Percentiles rank a stretch among this genome's conserved stretches.
Conservation (phyloP, 306 rosid genomes). For the Rosa rugosa region DNA sequence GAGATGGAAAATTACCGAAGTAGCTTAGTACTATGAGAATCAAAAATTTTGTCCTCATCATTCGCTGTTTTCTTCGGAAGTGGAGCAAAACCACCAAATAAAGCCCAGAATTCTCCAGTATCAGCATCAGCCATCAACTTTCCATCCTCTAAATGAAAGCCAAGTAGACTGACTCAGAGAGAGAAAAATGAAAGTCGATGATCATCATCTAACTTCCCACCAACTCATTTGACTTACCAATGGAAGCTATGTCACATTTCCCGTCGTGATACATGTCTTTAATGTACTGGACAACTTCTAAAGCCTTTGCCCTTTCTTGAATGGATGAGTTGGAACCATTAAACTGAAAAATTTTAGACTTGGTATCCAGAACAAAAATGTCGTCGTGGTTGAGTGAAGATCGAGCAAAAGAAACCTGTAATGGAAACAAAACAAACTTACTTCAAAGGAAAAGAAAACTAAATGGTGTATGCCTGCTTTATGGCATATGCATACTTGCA, state of each 20-base stretch:
- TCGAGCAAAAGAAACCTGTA: constrained; percentile 83
- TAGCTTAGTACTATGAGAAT: constrained; percentile 65
- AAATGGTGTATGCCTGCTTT: neutral
- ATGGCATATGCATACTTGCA: neutral
- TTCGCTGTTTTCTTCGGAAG: constrained; percentile 78
- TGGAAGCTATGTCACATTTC: constrained; percentile 87
- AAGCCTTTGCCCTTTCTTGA: constrained; percentile 98
- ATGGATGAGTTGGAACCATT: constrained; percentile 89
- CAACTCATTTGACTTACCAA: constrained; percentile 64
- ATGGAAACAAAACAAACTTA: constrained; percentile 31
- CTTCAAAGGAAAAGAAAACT: constrained; percentile 22
- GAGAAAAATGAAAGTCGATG: constrained; percentile 18
- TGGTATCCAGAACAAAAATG: constrained; percentile 86
- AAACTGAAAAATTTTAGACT: constrained; percentile 90
- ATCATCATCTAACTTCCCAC: constrained; percentile 20
- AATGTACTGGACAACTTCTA: constrained; percentile 91
- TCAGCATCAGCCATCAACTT: constrained; percentile 97
- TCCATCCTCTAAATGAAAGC: constrained; percentile 79
- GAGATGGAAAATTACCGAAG: constrained; percentile 61
- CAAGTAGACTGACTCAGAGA: constrained; percentile 36
- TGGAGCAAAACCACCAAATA: constrained; percentile 98
- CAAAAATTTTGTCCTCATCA: constrained; percentile 54
- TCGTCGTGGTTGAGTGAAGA: constrained; percentile 92
- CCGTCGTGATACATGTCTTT: constrained; percentile 95
- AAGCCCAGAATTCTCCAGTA: constrained; percentile 94